These are phyloP conservation scores for Pleurotus cornucopiae DNA, from an alignment of 768 basidiomycete genomes.

Conservation along the genomic window DNA sequence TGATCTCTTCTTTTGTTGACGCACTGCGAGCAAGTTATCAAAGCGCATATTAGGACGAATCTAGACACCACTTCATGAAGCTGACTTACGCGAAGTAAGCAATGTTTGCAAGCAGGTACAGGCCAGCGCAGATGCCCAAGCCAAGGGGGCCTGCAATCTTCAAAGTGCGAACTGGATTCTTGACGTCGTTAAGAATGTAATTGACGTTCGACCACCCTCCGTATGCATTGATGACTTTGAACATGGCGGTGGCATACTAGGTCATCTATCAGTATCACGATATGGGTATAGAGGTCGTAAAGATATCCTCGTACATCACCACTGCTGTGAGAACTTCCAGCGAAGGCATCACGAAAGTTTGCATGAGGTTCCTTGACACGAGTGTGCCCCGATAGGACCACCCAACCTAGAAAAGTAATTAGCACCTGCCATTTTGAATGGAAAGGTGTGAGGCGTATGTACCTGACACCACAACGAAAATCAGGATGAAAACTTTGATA, in stretches of 20 bases:
- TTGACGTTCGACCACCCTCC: slow-evolving; percentile 55
- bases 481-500: slow-evolving; percentile 50
- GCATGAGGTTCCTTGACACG: slow-evolving; percentile 44
- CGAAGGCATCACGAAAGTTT: slow-evolving; percentile 52
- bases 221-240: slow-evolving; percentile 46
- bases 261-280: neutral
- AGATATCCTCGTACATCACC: slow-evolving; percentile 25
- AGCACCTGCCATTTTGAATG: neutral
- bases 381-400: slow-evolving; percentile 49
- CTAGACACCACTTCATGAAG: neutral
- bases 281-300: slow-evolving; percentile 9
- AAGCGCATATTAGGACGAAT: too few relatives aligned
- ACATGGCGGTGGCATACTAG: slow-evolving; percentile 57
- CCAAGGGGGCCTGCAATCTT: slow-evolving; percentile 61
- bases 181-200: slow-evolving; percentile 58
- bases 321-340: slow-evolving; percentile 48
- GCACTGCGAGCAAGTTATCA: slow-evolving; percentile 19
- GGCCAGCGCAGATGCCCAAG: slow-evolving; percentile 43
- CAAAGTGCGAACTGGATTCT: slow-evolving; percentile 54
- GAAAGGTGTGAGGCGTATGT: neutral
- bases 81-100: slow-evolving; percentile 44
- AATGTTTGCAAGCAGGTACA: slow-evolving; percentile 55
- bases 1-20: slow-evolving; percentile 44
- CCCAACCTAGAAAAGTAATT: slow-evolving; percentile 38
- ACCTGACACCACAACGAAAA: slow-evolving; percentile 49